Evolutionary conservation across 257 asterid species (phyloP).

Genomic region (Solanum peruvianum): DNA sequence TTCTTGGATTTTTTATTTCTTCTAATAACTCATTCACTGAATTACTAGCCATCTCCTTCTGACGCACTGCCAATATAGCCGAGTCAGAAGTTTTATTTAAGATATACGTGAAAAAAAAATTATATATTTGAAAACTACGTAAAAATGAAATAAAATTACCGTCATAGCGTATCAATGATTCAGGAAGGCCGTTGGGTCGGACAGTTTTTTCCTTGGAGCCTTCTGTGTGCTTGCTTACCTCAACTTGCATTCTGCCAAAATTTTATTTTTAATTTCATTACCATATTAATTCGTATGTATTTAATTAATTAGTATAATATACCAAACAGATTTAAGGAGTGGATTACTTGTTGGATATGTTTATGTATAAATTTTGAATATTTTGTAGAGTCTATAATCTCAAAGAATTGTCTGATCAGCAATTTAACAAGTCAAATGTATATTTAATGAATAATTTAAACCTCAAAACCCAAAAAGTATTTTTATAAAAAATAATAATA

Average conservation of each 20-base stretch:
- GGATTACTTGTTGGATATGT: neutral
- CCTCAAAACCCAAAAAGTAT: neutral
- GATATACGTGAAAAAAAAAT: no score
- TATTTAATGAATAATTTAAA: neutral
- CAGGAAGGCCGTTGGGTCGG: slow-evolving; percentile 96
- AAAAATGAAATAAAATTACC: slow-evolving; percentile 24
- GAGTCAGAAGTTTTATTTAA: neutral
- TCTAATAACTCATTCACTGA: slow-evolving; percentile 69
- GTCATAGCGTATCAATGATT: slow-evolving; percentile 89
- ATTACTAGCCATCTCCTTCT: slow-evolving; percentile 62
- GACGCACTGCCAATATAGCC: slow-evolving; percentile 37
- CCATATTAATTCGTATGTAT: neutral
- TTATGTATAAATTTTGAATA: neutral
- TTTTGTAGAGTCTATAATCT: neutral
- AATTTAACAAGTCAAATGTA: neutral
- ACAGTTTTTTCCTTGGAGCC: slow-evolving; percentile 56
- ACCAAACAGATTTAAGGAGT: neutral
- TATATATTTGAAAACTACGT: neutral
- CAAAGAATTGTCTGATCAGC: neutral
- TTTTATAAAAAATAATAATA: no score
- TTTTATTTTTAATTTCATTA: neutral
- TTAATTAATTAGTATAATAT: neutral
- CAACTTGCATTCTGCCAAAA: slow-evolving; percentile 85
- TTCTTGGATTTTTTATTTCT: slow-evolving; percentile 63
- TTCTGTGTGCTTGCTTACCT: slow-evolving; percentile 97